phyloP scores from a whole-genome alignment of 352 stramenopile species.

The Phytophthora sp. region DNA sequence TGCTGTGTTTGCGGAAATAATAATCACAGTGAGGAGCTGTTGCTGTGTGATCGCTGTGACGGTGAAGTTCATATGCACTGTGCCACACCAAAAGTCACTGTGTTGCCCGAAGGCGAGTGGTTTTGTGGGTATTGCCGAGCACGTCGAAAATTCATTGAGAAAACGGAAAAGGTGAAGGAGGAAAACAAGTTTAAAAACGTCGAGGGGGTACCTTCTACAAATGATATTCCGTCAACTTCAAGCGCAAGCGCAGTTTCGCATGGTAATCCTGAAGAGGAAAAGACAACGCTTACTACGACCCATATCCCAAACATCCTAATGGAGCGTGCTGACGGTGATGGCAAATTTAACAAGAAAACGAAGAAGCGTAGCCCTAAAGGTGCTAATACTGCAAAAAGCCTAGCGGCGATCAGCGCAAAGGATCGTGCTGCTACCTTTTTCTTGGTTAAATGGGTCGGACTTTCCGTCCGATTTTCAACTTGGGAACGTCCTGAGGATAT shows the following conservation, averaged over 20 bases:
- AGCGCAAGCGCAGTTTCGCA: conserved; percentile 2
- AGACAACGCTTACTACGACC: background rate
- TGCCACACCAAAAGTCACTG: conserved; percentile 67
- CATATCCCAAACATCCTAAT: conserved; percentile 63
- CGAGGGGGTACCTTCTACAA: background rate
- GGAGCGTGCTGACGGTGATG: conserved; percentile 50
- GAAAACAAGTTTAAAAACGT: conserved; percentile 12
- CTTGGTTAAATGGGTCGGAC: conserved; percentile 87
- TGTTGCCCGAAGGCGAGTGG: conserved; percentile 83
- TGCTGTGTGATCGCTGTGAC: conserved; percentile 89
- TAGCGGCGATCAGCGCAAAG: conserved; percentile 32
- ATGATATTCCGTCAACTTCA: background rate
- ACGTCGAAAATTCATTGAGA: conserved; percentile 58
- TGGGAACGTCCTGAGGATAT: conserved; percentile 91
- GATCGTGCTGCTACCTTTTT: conserved; percentile 78
- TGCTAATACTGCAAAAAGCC: conserved; percentile 23
- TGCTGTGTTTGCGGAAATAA: conserved; percentile 82
- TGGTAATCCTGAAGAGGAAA: conserved; percentile 1
- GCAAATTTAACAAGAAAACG: conserved; percentile 77
- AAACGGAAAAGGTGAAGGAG: conserved; percentile 22
- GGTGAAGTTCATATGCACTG: conserved; percentile 90
- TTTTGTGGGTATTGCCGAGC: conserved; percentile 78
- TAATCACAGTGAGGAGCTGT: conserved; percentile 74
- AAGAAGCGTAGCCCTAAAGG: conserved; percentile 40
- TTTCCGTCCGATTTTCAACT: conserved; percentile 87